Evolutionary conservation across 1,139 yeast species (phyloP), one percentile per base, ranked within the genome.

Genomic region (Arxiozyma bovina): DNA sequence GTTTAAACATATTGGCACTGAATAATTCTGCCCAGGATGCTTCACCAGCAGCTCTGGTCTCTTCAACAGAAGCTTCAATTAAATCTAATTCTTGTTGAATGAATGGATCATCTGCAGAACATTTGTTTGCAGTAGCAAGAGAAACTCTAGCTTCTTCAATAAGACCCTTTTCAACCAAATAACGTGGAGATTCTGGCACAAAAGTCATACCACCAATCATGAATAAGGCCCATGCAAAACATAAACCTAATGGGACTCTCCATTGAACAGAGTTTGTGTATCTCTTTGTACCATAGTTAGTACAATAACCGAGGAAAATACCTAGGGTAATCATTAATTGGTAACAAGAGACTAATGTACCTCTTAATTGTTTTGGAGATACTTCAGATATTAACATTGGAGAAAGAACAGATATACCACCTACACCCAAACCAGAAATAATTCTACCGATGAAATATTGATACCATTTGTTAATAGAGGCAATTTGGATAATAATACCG

Each of bases 161-260:
- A 57, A 73, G 72, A 58, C 77, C 81, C 52, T 69, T 73, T 58
- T 81, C 79, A 58, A 84, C 77, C 68, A 78, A 77, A 72, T 73
- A 87, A 73, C 95, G 79, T 62, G 95, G 91, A 45, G 93, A 82
- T 72, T 87, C 95, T 56, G 94, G 94, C 71, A 85, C 79, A 64
- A 83, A 74, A 51, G 77, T 61, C 81, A 85, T 80, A 68, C 87
- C 93, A 50, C 69, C 61, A 51, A 74, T 62, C 65, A 76, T 69
- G 50, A 75, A 60, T 52, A 70, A 51, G 20, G 78, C 77, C 77
- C 77, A 76, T 50, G 71, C 69, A 64, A 77, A 75, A 58, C 75
- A 71, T 52, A 78, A 61, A 60, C 86, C 87, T 66, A 83, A 72
- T 54, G 83, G 85, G 58, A 82, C 77, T 77, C 86, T 80, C 81